These are phyloP conservation scores for Panicum virgatum DNA, from an alignment of 202 grass and related monocot species.

Conservation along the genomic window DNA sequence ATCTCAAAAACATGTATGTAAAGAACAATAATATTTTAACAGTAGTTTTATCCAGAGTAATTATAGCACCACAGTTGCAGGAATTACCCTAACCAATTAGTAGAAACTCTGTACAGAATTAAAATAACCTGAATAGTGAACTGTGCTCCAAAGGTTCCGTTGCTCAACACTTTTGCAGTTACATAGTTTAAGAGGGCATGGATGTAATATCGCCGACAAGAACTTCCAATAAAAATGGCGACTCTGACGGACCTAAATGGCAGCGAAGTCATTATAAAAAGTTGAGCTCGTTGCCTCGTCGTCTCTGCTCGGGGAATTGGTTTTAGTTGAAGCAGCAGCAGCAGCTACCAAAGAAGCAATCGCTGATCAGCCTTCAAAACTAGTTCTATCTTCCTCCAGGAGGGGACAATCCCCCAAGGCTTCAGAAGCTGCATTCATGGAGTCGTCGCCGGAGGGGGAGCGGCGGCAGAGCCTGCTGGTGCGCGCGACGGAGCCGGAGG, in stretches of 20 bases:
- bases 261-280: no score
- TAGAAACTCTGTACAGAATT: no score
- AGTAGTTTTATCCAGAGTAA: no score
- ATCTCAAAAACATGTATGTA: no score
- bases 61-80: background rate
- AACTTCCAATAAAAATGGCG: conserved; percentile 7
- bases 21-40: no score
- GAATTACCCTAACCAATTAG: background rate
- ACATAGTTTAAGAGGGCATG: background rate
- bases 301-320: conserved; percentile 13
- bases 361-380: background rate
- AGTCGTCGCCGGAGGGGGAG: conserved; percentile 23
- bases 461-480: conserved; percentile 26
- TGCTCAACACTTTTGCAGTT: background rate
- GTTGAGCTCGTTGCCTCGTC: background rate
- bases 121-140: background rate
- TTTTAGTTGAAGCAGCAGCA: background rate
- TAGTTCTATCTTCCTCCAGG: background rate
- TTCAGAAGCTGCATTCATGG: conserved; percentile 41
- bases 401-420: background rate
- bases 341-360: conserved; percentile 14
- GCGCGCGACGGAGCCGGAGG: conserved; percentile 33
- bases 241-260: background rate
- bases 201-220: background rate
- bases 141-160: background rate